Evolutionary conservation across 2,329 filamentous ascomycete genomes (phyloP), one percentile per base, ranked within the genome.

Genomic region (Penicillium sp.): DNA sequence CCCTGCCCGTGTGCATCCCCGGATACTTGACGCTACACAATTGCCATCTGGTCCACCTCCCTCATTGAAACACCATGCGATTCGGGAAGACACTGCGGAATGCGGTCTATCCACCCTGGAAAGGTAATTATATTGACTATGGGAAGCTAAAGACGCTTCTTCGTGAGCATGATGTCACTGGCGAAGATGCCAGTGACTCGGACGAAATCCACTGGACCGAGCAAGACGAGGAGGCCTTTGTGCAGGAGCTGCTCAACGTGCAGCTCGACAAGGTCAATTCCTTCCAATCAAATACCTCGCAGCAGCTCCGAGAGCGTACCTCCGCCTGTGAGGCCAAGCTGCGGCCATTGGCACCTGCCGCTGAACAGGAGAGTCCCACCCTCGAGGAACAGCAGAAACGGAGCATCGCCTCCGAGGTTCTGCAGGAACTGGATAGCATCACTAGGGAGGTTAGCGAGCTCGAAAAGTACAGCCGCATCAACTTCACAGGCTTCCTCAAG

Each of bases 401-500:
- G 59, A 71, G 48, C 62, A 79, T 58, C 72, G 94, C 69, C 36
- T 80, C 82, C 51, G 79, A 87, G 54, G 81, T 91, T 26, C 77
- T 93, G 59, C 67, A 73, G 33, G 88, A 96, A 71, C 78, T 97
- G 40, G 91, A 97, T 65, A 70, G 71, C 38, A 93, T 97, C 67
- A 93, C 87, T 21, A 87, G 87, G 63, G 88, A 96, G 68, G 83
- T 94, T 59, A 91, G 85, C 64, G 87, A 94, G 73, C 78, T 98
- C 54, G 93, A 95, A 70, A 93, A 87, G 66, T 98, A 93, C 71
- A 93, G 88, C 67, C 86, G 84, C 50, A 84, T 96, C 72, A 98
- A 98, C 72, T 98, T 96, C 68, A 95, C 93, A 4, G 93, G 89
- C 33, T 95, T 97, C 69, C 78, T 96, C 62, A 98, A 98, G 76